Base-by-base conservation (phyloP, 768 basidiomycete genomes). In the Termitomyces sp. region DNA sequence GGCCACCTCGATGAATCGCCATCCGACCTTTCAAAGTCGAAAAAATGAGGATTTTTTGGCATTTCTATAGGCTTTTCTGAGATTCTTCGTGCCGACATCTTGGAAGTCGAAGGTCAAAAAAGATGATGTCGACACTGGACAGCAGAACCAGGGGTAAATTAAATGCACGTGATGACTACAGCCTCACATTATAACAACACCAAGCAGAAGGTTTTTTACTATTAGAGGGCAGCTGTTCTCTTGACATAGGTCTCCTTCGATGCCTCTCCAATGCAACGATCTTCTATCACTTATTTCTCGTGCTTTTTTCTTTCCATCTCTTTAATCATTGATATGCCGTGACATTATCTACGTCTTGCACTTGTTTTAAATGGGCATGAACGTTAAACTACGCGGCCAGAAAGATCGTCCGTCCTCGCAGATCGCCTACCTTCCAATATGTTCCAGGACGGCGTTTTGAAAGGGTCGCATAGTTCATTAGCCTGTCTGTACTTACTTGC, bases 331-430 rank as follows among this genome's bases (percentile, higher is more conserved):
- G 50, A 30, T 42, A 57, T 55, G 82, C 84, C 84, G 78, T 68
- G 79, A 52, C 77, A 42, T 75, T 85, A 87, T 87, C 85, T 81
- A 84, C 84, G 79, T 77, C 78, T 73, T 77, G 79, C 76, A 78
- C 72, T 61, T 46, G 64, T 49, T 48, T 61, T 64, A 68, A 55
- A 74, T 74, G 75, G 74, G 82, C 78, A 73, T 70, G 69, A 81
- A 73, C 79, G 86, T 86, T 88, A 88, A 88, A 88, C 86, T 65
- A 79, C 81, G 70, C 78, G 84, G 85, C 85, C 58, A 88, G 63
- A 88, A 50, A 10, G 56, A 78, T 37, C 63, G 66, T 33, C 27
- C 26, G 67, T 68, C 69, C 73, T 71, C 72, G 82, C 83, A 86
- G 85, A 86, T 78, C 79, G 78, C 85, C 80, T 72, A 72, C 80